phyloP scores from a whole-genome alignment of 192 early-diverging fungal genomes.

The Obelidium mucronatum region DNA sequence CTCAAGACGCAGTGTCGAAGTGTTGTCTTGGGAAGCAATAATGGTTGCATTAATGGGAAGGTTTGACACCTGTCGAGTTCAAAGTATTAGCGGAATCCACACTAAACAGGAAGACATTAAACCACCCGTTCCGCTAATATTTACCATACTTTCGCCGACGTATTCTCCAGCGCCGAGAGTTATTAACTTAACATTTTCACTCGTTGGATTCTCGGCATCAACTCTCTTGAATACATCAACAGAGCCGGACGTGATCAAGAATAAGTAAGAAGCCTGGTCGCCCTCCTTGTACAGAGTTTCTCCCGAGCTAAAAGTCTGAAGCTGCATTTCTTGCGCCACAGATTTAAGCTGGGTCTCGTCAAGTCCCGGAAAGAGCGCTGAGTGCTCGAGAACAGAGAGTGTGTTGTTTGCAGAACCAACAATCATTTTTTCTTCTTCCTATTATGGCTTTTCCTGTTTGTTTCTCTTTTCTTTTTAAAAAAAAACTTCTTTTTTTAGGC shows the following conservation, averaged over 20 bases:
- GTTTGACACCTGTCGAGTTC: conserved; percentile 24
- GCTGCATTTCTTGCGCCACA: conserved; percentile 23
- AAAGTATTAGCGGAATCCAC: no score
- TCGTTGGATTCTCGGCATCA: background rate
- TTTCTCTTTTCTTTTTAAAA: no score
- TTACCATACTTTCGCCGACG: conserved; percentile 35
- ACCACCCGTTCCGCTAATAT: no score
- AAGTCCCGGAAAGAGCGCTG: conserved; percentile 33
- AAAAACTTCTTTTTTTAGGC: no score
- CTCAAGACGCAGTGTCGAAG: conserved; percentile 31
- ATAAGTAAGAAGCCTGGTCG: conserved; percentile 15
- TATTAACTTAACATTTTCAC: conserved; percentile 32
- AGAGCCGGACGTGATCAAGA: conserved; percentile 23
- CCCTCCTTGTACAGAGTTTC: conserved; percentile 32
- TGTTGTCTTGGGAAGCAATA: conserved; percentile 18
- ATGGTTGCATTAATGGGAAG: conserved; percentile 28
- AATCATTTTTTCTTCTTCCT: no score
- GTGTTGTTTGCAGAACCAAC: no score
- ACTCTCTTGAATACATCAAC: conserved; percentile 31
- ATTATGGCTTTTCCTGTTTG: no score
- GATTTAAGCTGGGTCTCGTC: conserved; percentile 20
- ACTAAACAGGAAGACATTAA: no score
- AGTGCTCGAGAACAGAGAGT: conserved; percentile 8
- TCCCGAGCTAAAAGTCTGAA: conserved; percentile 1
- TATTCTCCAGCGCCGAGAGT: conserved; percentile 34